Conservation (phyloP, 495 filamentous ascomycete species). For the Pseudotulostoma volvatum region DNA sequence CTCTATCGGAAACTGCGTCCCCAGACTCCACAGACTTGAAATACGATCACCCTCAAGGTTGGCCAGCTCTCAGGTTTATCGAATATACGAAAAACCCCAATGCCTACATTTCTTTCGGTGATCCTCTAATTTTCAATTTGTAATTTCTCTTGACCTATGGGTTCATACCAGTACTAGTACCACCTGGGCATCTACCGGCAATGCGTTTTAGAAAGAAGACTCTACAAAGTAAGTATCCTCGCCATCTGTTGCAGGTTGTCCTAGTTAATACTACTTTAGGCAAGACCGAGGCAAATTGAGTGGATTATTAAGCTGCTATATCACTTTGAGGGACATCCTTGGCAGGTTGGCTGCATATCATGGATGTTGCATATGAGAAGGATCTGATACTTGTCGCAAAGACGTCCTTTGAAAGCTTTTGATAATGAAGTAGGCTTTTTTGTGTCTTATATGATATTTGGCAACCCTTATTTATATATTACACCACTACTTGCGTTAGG, state of each 20-base stretch:
- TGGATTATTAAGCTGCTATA: background rate
- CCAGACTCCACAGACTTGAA: too few relatives aligned
- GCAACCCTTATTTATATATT: background rate
- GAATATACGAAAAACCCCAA: too few relatives aligned
- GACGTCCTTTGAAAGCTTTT: background rate
- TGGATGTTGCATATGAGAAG: background rate
- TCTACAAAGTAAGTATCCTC: background rate
- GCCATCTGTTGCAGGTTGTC: background rate
- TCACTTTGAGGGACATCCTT: background rate
- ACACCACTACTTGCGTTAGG: background rate
- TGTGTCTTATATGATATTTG: background rate
- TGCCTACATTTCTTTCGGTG: too few relatives aligned
- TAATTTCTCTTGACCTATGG: too few relatives aligned
- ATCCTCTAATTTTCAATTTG: too few relatives aligned
- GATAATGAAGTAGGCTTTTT: background rate
- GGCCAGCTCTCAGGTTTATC: too few relatives aligned
- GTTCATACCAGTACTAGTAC: too few relatives aligned
- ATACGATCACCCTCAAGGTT: too few relatives aligned
- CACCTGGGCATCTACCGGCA: too few relatives aligned
- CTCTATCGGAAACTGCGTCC: too few relatives aligned
- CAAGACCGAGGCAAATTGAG: background rate
- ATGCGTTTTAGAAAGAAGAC: background rate
- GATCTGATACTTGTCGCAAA: background rate
- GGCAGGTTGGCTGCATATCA: background rate
- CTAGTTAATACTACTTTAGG: background rate